Conservation (phyloP, 2,329 filamentous ascomycete species). For the Geosmithia putterillii region DNA sequence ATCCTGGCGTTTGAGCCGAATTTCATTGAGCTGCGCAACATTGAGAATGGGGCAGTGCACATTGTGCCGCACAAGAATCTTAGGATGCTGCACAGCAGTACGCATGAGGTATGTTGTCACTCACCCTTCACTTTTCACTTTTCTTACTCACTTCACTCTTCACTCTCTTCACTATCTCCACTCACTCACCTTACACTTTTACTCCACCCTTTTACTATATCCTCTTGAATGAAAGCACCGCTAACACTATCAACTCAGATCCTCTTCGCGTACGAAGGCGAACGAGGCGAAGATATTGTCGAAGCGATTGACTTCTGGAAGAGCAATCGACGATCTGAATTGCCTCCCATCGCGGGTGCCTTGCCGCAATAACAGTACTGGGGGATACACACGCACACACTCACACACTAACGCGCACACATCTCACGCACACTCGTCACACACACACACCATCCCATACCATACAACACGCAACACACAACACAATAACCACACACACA, state of each 20-base stretch:
- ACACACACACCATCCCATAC: too few species aligned
- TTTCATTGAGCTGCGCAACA: constrained; percentile 92
- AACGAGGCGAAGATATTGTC: constrained; percentile 83
- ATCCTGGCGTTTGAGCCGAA: constrained; percentile 95
- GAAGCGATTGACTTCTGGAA: constrained; percentile 97
- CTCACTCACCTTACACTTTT: too few species aligned
- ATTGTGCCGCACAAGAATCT: constrained; percentile 96
- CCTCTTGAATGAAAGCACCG: too few species aligned
- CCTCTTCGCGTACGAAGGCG: constrained; percentile 93
- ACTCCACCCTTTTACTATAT: too few species aligned
- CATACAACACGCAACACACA: too few species aligned
- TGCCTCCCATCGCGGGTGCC: constrained; percentile 9
- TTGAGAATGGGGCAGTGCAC: constrained; percentile 88
- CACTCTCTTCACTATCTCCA: background rate
- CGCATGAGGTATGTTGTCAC: constrained; percentile 64
- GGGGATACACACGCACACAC: too few species aligned
- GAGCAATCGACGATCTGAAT: constrained; percentile 40
- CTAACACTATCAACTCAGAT: constrained; percentile 45
- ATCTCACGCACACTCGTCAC: too few species aligned
- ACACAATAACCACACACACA: too few species aligned
- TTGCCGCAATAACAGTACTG: too few species aligned
- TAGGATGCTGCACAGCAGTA: constrained; percentile 93
- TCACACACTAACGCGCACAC: too few species aligned
- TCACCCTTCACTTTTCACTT: background rate
- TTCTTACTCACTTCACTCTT: too few species aligned